These are phyloP conservation scores for Syncephalastrum contaminatum DNA, from an alignment of 371 early-diverging fungal species.

Conservation along the genomic window DNA sequence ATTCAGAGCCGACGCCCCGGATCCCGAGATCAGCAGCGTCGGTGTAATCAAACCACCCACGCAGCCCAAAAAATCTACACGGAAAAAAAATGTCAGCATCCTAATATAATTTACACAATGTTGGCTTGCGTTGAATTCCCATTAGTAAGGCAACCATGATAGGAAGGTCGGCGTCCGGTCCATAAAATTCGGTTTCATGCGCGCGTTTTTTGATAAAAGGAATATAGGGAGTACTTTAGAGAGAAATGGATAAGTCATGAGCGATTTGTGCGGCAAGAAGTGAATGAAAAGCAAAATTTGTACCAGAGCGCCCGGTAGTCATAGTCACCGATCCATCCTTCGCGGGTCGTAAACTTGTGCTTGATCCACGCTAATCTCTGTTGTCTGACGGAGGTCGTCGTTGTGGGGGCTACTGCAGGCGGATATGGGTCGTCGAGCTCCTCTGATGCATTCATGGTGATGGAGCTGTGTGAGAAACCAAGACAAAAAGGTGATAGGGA, in stretches of 20 bases:
- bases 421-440: too few relatives aligned
- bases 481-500: too few relatives aligned
- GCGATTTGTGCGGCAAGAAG: not conserved
- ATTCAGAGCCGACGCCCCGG: constrained; percentile 37
- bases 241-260: too few relatives aligned
- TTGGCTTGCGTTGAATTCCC: constrained; percentile 26
- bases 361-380: not conserved
- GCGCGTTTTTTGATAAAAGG: constrained; percentile 14
- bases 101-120: too few relatives aligned
- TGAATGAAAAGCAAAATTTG: constrained; percentile 1
- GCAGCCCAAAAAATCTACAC: constrained; percentile 31
- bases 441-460: too few relatives aligned
- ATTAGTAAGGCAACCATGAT: constrained; percentile 28
- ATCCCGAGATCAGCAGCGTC: constrained; percentile 37
- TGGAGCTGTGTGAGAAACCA: too few relatives aligned
- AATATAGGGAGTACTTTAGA: constrained; percentile 21
- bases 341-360: constrained; percentile 1
- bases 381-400: too few relatives aligned
- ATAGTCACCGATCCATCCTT: constrained; percentile 30
- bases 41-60: constrained; percentile 46
- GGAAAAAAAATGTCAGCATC: not conserved
- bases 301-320: constrained; percentile 30
- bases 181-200: constrained; percentile 23
- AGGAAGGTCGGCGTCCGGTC: constrained; percentile 26
- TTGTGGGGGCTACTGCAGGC: too few relatives aligned